These are phyloP conservation scores for Talaromyces rugulosus DNA, from an alignment of 2,329 filamentous ascomycete species.

Conservation along the genomic window DNA sequence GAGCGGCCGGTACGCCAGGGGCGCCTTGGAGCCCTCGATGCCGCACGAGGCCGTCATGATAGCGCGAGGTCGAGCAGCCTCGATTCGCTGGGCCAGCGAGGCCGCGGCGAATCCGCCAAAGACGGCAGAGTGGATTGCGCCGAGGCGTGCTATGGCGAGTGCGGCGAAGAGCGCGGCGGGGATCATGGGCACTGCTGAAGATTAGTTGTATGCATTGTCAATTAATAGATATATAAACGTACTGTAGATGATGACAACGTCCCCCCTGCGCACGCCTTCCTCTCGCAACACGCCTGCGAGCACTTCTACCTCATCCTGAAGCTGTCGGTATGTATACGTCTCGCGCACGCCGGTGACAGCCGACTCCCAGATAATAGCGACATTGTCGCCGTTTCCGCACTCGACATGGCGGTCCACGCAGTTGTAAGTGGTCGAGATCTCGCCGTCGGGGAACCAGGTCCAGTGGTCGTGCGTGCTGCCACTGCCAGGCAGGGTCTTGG, in stretches of 20 bases:
- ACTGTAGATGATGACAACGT: conserved; percentile 90
- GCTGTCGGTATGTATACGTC: conserved; percentile 67
- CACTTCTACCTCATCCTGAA: conserved; percentile 75
- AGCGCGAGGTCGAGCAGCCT: conserved; percentile 68
- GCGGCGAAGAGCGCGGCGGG: conserved; percentile 83
- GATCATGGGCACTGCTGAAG: conserved; percentile 79
- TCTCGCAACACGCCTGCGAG: conserved; percentile 78
- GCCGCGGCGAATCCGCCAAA: conserved; percentile 85
- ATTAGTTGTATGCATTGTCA: no score
- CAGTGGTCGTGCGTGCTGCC: conserved; percentile 69
- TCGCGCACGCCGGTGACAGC: conserved; percentile 73
- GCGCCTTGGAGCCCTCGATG: conserved; percentile 79
- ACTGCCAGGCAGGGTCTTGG: conserved; percentile 55
- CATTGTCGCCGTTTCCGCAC: conserved; percentile 66
- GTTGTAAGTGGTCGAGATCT: conserved; percentile 90
- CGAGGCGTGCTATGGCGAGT: conserved; percentile 73
- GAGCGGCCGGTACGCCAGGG: conserved; percentile 71
- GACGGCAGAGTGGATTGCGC: conserved; percentile 85
- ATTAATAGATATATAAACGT: conserved; percentile 23
- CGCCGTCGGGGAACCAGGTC: conserved; percentile 85
- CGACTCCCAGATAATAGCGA: conserved; percentile 83
- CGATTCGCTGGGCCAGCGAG: conserved; percentile 82
- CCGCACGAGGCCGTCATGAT: conserved; percentile 89
- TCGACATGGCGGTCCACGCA: conserved; percentile 86
- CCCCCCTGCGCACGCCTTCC: conserved; percentile 75